Conservation (phyloP, 2,329 filamentous ascomycete genomes). For the Cercospora sojina region DNA sequence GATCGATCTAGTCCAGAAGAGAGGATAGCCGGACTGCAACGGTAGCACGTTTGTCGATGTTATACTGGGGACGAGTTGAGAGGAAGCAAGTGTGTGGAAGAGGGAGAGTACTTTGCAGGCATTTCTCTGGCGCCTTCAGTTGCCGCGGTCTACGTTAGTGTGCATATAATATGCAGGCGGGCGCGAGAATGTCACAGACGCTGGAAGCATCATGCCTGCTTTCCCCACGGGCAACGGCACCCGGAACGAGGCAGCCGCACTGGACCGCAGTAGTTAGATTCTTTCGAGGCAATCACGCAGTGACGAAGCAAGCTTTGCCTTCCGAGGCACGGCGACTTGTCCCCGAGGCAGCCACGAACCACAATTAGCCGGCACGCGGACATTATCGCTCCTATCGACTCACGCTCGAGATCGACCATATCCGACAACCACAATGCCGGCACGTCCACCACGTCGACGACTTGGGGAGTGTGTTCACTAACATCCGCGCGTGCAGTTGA, state of each 20-base stretch:
- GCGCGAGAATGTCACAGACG: background rate
- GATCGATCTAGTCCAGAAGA: background rate
- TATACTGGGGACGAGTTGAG: background rate
- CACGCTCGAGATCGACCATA: background rate
- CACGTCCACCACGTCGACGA: background rate
- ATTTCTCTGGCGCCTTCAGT: background rate
- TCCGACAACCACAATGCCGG: conserved; percentile 11
- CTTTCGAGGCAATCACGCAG: background rate
- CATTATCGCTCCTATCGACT: background rate
- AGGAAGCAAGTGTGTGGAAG: background rate
- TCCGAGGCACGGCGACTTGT: background rate
- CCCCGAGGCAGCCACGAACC: background rate
- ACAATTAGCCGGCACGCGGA: background rate
- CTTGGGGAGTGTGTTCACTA: background rate
- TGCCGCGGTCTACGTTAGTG: background rate
- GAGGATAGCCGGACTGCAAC: background rate
- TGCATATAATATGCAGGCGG: background rate
- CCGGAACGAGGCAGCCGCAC: background rate
- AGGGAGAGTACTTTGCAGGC: background rate
- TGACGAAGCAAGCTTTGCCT: background rate
- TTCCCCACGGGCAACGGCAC: background rate
- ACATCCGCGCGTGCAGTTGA: conserved; percentile 25
- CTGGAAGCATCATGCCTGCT: background rate
- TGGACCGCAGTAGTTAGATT: too few species aligned
- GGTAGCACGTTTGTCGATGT: background rate